phyloP scores from a whole-genome alignment of 108 stramenopile species.

The Cyclotella atomus region DNA sequence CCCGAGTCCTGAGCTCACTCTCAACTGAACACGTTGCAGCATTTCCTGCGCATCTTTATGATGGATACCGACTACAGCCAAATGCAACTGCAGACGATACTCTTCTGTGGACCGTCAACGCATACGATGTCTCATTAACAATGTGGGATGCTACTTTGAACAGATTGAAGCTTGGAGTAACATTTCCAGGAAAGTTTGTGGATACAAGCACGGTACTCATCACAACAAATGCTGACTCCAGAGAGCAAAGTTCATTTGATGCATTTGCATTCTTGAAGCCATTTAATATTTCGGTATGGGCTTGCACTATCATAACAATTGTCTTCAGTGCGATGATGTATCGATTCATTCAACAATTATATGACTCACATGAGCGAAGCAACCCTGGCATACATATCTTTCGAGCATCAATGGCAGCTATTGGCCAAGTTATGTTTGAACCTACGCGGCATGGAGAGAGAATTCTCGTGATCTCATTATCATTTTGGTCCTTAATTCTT shows the following conservation, averaged over 20 bases:
- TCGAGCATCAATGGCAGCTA: slow-evolving; percentile 13
- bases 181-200: slow-evolving; percentile 32
- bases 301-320: slow-evolving; percentile 24
- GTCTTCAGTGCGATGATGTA: slow-evolving; percentile 32
- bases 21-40: no score
- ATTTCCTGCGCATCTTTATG: neutral
- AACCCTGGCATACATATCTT: slow-evolving; percentile 6
- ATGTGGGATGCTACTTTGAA: slow-evolving; percentile 17
- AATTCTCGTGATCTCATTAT: slow-evolving; percentile 26
- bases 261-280: slow-evolving; percentile 24
- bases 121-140: slow-evolving; percentile 41
- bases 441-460: slow-evolving; percentile 14
- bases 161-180: slow-evolving; percentile 30
- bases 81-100: slow-evolving; percentile 11
- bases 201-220: slow-evolving; percentile 52
- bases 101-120: slow-evolving; percentile 33
- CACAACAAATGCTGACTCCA: neutral
- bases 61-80: neutral
- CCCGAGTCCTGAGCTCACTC: no score
- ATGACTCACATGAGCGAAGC: neutral
- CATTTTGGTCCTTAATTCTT: slow-evolving; percentile 49
- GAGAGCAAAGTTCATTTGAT: neutral
- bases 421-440: slow-evolving; percentile 19
- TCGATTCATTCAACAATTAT: slow-evolving; percentile 13
- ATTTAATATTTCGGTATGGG: slow-evolving; percentile 38